A percentile compares a stretch with the other conserved stretches of the same genome.
Conservation (phyloP, 1,139 yeast genomes). For the Pichia sp. region DNA sequence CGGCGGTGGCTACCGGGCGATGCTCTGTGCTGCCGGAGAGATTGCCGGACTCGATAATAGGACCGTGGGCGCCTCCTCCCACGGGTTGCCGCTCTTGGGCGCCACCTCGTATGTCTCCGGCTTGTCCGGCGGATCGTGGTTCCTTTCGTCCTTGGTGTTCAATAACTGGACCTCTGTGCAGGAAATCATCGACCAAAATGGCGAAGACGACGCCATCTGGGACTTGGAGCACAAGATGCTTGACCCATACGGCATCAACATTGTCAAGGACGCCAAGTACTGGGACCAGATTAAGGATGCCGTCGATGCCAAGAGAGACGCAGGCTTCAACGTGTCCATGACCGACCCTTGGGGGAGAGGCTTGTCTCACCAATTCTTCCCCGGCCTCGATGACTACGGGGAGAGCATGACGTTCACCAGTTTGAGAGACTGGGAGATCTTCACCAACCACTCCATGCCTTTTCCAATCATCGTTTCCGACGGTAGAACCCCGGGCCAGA, state of each 20-base stretch:
- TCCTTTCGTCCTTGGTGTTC: constrained; percentile 72
- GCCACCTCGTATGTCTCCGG: constrained; percentile 77
- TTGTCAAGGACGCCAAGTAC: constrained; percentile 52
- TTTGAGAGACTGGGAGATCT: constrained; percentile 48
- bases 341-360: constrained; percentile 97
- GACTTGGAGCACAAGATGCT: constrained; percentile 60
- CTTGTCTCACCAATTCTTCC: constrained; percentile 70
- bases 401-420: constrained; percentile 65
- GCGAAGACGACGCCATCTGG: constrained; percentile 54
- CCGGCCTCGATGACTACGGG: constrained; percentile 52
- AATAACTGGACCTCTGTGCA: constrained; percentile 79
- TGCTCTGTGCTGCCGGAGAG: constrained; percentile 87
- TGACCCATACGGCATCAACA: constrained; percentile 66
- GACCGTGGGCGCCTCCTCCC: constrained; percentile 50
- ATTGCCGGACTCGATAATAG: constrained; percentile 75
- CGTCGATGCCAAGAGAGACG: constrained; percentile 57
- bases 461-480: constrained; percentile 77
- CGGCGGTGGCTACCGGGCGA: constrained; percentile 93
- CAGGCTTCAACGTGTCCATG: constrained; percentile 72
- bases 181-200: constrained; percentile 43
- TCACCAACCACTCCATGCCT: constrained; percentile 64
- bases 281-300: constrained; percentile 52
- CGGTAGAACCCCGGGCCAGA: constrained; percentile 69
- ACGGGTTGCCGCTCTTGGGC: constrained; percentile 74
- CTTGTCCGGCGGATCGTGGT: constrained; percentile 85